Percentiles rank a stretch among this genome's conserved stretches.
Evolutionary conservation across 768 basidiomycete species (phyloP).

Genomic region (Cystofilobasidium capitatum): DNA sequence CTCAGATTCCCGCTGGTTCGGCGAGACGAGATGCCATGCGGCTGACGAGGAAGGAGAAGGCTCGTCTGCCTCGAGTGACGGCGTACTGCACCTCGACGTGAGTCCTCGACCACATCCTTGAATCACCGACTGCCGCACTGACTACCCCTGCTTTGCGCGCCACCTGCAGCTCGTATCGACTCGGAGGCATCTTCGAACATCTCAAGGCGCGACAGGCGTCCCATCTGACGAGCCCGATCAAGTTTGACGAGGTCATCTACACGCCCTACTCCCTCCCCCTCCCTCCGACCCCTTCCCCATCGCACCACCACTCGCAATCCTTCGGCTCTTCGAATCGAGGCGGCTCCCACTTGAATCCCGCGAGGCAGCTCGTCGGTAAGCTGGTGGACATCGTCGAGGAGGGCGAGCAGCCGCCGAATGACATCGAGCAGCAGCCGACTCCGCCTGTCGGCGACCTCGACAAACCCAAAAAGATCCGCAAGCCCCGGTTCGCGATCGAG

Average conservation of each 20-base stretch:
- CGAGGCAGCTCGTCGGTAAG: constrained; percentile 20
- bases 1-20: constrained; percentile 85
- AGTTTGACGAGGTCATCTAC: constrained; percentile 88
- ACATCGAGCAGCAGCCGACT: constrained; percentile 17
- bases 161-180: constrained; percentile 55
- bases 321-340: too few species aligned
- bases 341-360: too few species aligned
- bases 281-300: constrained; percentile 42
- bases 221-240: constrained; percentile 74
- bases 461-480: constrained; percentile 35
- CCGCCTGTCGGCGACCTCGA: constrained; percentile 32
- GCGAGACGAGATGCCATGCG: constrained; percentile 81
- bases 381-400: constrained; percentile 26
- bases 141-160: background rate
- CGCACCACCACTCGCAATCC: too few species aligned
- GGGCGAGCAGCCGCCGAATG: too few species aligned
- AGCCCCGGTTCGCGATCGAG: constrained; percentile 28
- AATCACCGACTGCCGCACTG: constrained; percentile 1
- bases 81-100: constrained; percentile 90
- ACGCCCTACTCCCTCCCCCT: constrained; percentile 67
- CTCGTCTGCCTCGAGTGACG: constrained; percentile 88
- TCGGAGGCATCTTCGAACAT: constrained; percentile 78
- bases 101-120: constrained; percentile 31
- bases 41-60: constrained; percentile 82
- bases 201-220: constrained; percentile 71